Percentiles rank a stretch among this genome's conserved stretches.
Evolutionary conservation across 176 grass and related monocot species (phyloP).

Genomic region (Phragmites australis): DNA sequence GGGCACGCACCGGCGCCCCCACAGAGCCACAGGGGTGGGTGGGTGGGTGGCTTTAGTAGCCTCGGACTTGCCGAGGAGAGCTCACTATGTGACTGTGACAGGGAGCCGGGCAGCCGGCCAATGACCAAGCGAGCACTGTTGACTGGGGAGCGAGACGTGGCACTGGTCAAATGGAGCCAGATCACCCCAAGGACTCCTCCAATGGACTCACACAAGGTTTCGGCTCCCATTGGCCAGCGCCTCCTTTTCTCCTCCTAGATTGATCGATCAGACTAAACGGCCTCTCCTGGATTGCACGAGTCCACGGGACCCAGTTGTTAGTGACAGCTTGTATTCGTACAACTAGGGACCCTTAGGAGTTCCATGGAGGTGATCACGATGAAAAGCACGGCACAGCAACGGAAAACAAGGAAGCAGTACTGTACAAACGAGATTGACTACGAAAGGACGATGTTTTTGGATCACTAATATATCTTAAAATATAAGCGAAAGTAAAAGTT

Average conservation of each 20-base stretch:
- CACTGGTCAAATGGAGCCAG: neutral
- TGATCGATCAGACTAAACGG: neutral
- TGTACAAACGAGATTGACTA: too few species aligned
- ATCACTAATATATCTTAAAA: too few species aligned
- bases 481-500: too few species aligned
- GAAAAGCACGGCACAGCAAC: too few species aligned
- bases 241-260: neutral
- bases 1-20: slow-evolving; percentile 32
- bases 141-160: neutral
- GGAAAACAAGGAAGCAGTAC: too few species aligned
- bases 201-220: neutral
- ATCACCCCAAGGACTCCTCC: neutral
- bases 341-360: too few species aligned
- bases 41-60: slow-evolving; percentile 23
- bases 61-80: too few species aligned
- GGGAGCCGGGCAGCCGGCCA: too few species aligned
- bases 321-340: neutral
- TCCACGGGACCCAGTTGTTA: neutral
- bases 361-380: too few species aligned
- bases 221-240: neutral
- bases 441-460: too few species aligned
- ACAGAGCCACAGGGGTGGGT: neutral
- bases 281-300: neutral
- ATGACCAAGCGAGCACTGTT: neutral
- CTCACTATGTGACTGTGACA: too few species aligned